Evolutionary conservation across 2,329 filamentous ascomycete genomes (phyloP), one percentile per base, ranked within the genome.

Genomic region (Coleophoma cylindrospora): DNA sequence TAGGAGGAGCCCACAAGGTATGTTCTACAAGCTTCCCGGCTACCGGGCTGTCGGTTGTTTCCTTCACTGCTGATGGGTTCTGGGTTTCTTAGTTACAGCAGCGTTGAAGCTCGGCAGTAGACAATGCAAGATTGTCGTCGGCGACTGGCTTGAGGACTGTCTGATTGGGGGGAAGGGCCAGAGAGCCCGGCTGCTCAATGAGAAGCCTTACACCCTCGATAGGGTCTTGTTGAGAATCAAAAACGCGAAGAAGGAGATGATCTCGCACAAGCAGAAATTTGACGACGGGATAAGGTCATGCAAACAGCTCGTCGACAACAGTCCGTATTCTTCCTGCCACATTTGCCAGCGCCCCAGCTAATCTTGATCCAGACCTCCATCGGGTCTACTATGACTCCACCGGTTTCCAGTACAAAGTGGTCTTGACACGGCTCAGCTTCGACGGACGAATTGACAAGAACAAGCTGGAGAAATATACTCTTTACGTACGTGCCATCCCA

Each of bases 391-490:
- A 66, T 15, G 88, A 94, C 62, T 49, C 60, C 3, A 76, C 76
- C 0, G 77, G 75, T 44, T 88, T 89, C 63, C 65, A 71, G 4
- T 90, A 89, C 67, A 74, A 83, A 48, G 68, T 88, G 50, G 73
- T 74, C 0, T 68, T 94, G 13, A 74, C 75, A 3, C 79, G 86
- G 61, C 62, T 78, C 67, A 65, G 73, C 62, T 37, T 65, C 53
- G 62, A 65, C 13, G 57, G 58, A 27, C 6, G 9, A 5, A 38
- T 38, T 7, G 6, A n/a, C 4, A 69, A 71, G 11, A 76, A 77
- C 37, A 61, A 67, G 1, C 78, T 79, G 40, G 80, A 89, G 60
- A 80, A 76, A 34, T 84, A 81, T 38, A 69, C 73, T 0, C 65
- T 88, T 2, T 78, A 74, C 52, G 84, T 87, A 69, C 68, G 79